These are phyloP conservation scores for Talaromyces verruculosus DNA, from an alignment of 2,329 filamentous ascomycete genomes.

Conservation along the genomic window DNA sequence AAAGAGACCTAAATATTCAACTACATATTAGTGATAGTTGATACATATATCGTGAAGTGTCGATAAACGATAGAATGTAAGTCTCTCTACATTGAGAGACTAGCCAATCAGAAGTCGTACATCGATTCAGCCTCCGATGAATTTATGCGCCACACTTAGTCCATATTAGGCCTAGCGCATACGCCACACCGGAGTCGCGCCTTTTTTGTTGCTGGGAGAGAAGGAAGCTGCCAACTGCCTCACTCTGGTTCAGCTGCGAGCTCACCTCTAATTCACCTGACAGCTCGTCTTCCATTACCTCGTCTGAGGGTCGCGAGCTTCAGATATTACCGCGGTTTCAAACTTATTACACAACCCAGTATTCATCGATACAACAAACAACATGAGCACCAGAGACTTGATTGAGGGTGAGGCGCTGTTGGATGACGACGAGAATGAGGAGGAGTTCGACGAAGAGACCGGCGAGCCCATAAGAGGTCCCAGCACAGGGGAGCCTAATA, in stretches of 20 bases:
- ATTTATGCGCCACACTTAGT: constrained; percentile 11
- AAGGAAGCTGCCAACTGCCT: background rate
- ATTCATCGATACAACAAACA: background rate
- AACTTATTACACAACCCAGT: too few species aligned
- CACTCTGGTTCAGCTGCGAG: background rate
- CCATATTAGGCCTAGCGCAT: constrained; percentile 1
- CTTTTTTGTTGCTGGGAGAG: constrained; percentile 8
- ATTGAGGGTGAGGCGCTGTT: constrained; percentile 84
- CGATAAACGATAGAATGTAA: background rate
- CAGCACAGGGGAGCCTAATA: constrained; percentile 35
- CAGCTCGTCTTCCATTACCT: constrained; percentile 7
- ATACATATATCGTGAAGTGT: background rate
- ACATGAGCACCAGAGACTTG: constrained; percentile 65
- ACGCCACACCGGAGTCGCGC: constrained; percentile 18
- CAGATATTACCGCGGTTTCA: background rate
- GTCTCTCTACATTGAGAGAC: background rate
- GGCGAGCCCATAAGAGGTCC: constrained; percentile 55
- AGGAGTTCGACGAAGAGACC: constrained; percentile 75
- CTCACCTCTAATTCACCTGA: constrained; percentile 3
- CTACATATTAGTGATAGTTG: too few species aligned
- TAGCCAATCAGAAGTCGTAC: constrained; percentile 2
- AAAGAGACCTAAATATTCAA: background rate
- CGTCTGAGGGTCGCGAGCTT: background rate
- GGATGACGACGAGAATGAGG: constrained; percentile 81
- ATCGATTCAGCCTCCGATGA: background rate